Evolutionary conservation across 768 basidiomycete genomes (phyloP), one percentile per base, ranked within the genome.

Genomic region (Podaxis pistillaris): DNA sequence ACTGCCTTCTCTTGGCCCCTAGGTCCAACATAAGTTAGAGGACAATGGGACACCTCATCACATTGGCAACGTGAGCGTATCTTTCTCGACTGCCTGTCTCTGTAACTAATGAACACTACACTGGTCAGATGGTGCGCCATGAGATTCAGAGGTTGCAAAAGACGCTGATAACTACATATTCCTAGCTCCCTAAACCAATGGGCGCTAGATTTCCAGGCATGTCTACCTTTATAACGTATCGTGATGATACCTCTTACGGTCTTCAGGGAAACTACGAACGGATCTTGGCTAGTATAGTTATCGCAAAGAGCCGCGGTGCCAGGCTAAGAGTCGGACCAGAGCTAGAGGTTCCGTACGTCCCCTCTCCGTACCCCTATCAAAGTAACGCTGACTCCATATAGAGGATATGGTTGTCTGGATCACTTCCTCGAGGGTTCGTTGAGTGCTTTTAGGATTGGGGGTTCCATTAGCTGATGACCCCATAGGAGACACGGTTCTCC

Each of bases 321-420:
- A 91, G 89, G 2, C 77, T 99, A 36, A 82, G 97, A 72, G 96
- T 99, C 24, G 97, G 97, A 11, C 97, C 97, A 8, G 97, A 98
- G 71, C 81, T 98, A 5, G 97, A 99, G 76, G 94, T 99, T 65
- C 90, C 96, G 90, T 95, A 54, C 54, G 77, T 71, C 63, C 47
- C n/a, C 40, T 9, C 62, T 28, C 12, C 30, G 12, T 63, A 37
- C 28, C 49, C 7, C 7, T 9, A 15, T 24, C 33, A 53, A 22
- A 53, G 37, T 60, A 8, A 60, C 19, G 11, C 24, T 24, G 8
- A 40, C 36, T 9, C 19, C 57, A 30, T 15, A 19, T 68, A 96
- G 94, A 24, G 97, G 96, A 3, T 99, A 98, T 77, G 97, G 97
- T 2, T 99, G 97, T 74, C 81, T 94, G 56, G 97, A 99, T 71